These are phyloP conservation scores for Mariannaea sp. DNA, from an alignment of 2,329 filamentous ascomycete genomes.

Conservation along the genomic window DNA sequence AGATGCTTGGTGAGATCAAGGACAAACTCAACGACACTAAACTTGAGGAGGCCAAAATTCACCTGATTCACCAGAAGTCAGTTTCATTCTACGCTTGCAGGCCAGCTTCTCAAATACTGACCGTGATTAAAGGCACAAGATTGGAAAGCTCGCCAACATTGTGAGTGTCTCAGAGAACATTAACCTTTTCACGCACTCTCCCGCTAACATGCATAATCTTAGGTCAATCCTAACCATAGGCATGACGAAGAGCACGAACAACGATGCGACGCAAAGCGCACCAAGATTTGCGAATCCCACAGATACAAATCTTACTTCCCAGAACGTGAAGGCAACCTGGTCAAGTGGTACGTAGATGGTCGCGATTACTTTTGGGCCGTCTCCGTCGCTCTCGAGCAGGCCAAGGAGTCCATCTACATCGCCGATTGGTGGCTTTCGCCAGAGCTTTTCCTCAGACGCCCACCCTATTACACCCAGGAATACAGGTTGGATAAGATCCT, in stretches of 20 bases:
- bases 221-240: constrained; percentile 85
- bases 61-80: constrained; percentile 64
- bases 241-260: constrained; percentile 94
- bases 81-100: constrained; percentile 18
- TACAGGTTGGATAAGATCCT: constrained; percentile 86
- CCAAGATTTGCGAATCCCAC: constrained; percentile 71
- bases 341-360: constrained; percentile 98
- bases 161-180: no score
- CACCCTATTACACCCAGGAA: constrained; percentile 80
- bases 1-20: constrained; percentile 55
- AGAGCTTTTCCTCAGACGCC: constrained; percentile 82
- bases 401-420: constrained; percentile 93
- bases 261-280: constrained; percentile 79
- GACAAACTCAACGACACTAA: constrained; percentile 60
- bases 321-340: constrained; percentile 78
- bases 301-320: constrained; percentile 92
- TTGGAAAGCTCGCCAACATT: constrained; percentile 67
- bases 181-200: not conserved
- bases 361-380: constrained; percentile 96
- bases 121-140: constrained; percentile 50
- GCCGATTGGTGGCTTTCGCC: constrained; percentile 97
- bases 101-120: not conserved
- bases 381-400: constrained; percentile 84
- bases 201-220: not conserved
- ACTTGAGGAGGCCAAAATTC: constrained; percentile 62